phyloP scores from a whole-genome alignment of 2,329 filamentous ascomycete genomes.

The Exophiala alcalophila region DNA sequence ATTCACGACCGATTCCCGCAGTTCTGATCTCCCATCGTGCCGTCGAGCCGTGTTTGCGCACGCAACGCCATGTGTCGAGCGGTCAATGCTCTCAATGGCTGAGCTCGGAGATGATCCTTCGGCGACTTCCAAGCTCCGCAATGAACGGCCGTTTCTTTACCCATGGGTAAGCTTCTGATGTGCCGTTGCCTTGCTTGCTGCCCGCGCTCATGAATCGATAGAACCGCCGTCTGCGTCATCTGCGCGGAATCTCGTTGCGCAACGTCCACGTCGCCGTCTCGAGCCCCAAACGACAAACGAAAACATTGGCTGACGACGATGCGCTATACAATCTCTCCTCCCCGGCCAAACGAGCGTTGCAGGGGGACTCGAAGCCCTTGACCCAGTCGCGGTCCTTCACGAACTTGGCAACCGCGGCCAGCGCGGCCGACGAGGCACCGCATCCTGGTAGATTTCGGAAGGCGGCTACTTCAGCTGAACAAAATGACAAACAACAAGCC shows the following conservation, averaged over 20 bases:
- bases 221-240: slow-evolving; percentile 84
- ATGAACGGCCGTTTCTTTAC: slow-evolving; percentile 49
- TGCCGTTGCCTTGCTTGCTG: slow-evolving; percentile 1
- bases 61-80: slow-evolving; percentile 17
- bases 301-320: slow-evolving; percentile 73
- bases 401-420: slow-evolving; percentile 18
- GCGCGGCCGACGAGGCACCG: slow-evolving; percentile 16
- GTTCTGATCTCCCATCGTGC: neutral
- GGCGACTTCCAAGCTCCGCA: slow-evolving; percentile 17
- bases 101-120: slow-evolving; percentile 17
- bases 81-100: slow-evolving; percentile 15
- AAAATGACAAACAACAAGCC: slow-evolving; percentile 22
- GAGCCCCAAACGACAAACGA: slow-evolving; percentile 50
- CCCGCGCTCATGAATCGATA: slow-evolving; percentile 37
- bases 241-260: slow-evolving; percentile 80
- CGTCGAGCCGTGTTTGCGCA: neutral
- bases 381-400: slow-evolving; percentile 58
- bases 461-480: slow-evolving; percentile 26
- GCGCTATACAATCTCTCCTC: slow-evolving; percentile 65
- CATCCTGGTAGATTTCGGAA: slow-evolving; percentile 25
- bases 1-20: neutral
- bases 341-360: slow-evolving; percentile 62
- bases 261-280: slow-evolving; percentile 70
- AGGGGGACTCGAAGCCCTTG: slow-evolving; percentile 48
- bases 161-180: slow-evolving; percentile 52